Conservation (phyloP, 257 asterid species). For the Cinchona pubescens region DNA sequence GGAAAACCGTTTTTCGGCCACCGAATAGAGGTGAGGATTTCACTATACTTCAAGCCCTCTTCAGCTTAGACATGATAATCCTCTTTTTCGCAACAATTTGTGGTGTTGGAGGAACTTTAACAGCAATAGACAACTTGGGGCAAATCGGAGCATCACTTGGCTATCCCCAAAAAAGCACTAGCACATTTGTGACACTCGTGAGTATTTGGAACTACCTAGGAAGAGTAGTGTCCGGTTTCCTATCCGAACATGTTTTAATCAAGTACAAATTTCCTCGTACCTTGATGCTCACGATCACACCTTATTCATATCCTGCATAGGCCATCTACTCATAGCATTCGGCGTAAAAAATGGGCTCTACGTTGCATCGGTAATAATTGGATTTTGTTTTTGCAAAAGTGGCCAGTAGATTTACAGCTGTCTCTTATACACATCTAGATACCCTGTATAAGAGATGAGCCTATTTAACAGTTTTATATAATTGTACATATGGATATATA, state of each 20-base stretch:
- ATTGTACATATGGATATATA: too few species aligned
- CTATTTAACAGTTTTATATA: too few species aligned
- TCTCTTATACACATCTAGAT: too few species aligned
- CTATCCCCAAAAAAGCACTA: conserved; percentile 53
- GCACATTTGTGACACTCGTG: conserved; percentile 76
- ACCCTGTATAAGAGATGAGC: too few species aligned
- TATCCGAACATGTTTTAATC: conserved; percentile 49
- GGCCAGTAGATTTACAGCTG: too few species aligned
- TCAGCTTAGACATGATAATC: conserved; percentile 59
- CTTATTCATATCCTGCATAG: conserved; percentile 47
- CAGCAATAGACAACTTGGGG: conserved; percentile 59
- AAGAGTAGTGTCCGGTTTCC: conserved; percentile 62
- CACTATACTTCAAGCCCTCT: conserved; percentile 75
- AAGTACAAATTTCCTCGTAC: conserved; percentile 70
- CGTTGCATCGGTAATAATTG: conserved; percentile 67
- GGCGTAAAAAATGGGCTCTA: conserved; percentile 57
- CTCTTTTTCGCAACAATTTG: conserved; percentile 62
- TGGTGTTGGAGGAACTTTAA: too few species aligned
- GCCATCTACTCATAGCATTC: conserved; percentile 66
- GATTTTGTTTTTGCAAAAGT: too few species aligned
- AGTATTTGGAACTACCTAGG: conserved; percentile 87
- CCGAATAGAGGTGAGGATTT: conserved; percentile 66
- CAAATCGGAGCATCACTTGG: conserved; percentile 65
- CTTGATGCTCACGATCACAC: conserved; percentile 45
- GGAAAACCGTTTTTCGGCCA: conserved; percentile 53